Evolutionary conservation across 495 filamentous ascomycete species (phyloP), one percentile per base, ranked within the genome.

Genomic region (Penicillium pulvis): DNA sequence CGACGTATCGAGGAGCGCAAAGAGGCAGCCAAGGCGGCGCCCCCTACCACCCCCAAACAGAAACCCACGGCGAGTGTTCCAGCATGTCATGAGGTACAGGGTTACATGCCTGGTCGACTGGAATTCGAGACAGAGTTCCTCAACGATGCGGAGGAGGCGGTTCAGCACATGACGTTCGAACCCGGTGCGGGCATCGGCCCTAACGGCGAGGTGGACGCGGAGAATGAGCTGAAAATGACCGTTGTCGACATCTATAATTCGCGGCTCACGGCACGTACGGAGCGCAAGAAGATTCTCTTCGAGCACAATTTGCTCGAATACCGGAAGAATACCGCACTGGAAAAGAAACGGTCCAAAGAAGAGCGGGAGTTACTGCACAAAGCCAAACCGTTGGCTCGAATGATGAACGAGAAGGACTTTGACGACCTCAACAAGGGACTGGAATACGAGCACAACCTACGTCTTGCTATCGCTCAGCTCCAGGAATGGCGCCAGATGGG

Each of bases 171-270:
- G 90, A 88, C 96, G 58, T 99, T 99, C 64, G 93, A 97, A 51
- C 92, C 94, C 2, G 94, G 94, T 14, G 93, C 97, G 65, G 94
- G 94, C 49, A 80, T 94, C 61, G 92, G 94, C 60, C 86, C 87
- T 12, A 97, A 91, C 3, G 89, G 90, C 59, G 88, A 92, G 63
- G 75, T 89, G 17, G 95, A 98, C 58, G 91, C 93, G 11, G 94
- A 99, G 73, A 93, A 93, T 80, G 93, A 97, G 59, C 80, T 99
- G 58, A 99, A 99, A 79, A 85, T 97, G 78, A 96, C 92, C 0
- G 92, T 99, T 3, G 97, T 99, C 82, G 92, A 97, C 61, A 97
- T 99, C 55, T 99, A 99, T 75, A 98, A 98, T 67, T 88, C 90
- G 26, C 88, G 93, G 16, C 78, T 99, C 24, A 96, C 92, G 7